These are phyloP conservation scores for Dactylellina sp. DNA, from an alignment of 2,329 filamentous ascomycete genomes.

Conservation along the genomic window DNA sequence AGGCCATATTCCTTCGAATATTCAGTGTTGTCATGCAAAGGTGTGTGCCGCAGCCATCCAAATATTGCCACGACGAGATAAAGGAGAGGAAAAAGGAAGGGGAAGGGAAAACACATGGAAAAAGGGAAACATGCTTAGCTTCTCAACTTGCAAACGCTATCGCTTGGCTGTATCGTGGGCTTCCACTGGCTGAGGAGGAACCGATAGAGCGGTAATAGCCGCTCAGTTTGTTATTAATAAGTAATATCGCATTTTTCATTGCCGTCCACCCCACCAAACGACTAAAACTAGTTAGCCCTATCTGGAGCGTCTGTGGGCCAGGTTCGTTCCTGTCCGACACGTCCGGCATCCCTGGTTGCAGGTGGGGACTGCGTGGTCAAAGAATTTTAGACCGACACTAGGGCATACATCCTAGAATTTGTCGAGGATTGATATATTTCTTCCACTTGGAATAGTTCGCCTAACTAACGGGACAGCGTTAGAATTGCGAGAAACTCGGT, in stretches of 20 bases:
- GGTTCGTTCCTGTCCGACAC: too few species aligned
- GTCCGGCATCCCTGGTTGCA: slow-evolving; percentile 1
- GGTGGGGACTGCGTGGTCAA: not conserved
- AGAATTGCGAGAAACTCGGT: not conserved
- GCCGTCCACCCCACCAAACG: not conserved
- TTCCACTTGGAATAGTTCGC: slow-evolving; percentile 27
- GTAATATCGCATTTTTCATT: slow-evolving; percentile 8
- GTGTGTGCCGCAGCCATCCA: not conserved
- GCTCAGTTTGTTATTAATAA: slow-evolving; percentile 13
- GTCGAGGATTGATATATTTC: slow-evolving; percentile 7
- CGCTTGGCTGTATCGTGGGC: not conserved
- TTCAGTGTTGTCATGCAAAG: not conserved
- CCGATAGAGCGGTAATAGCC: slow-evolving; percentile 46
- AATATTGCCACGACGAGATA: not conserved
- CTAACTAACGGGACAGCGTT: slow-evolving; percentile 5
- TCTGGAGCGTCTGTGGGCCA: slow-evolving; percentile 17
- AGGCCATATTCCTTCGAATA: too few species aligned
- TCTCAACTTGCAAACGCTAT: not conserved
- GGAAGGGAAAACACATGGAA: not conserved
- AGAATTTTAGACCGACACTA: not conserved
- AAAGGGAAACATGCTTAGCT: slow-evolving; percentile 22
- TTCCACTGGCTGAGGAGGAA: not conserved
- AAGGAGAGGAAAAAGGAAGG: not conserved
- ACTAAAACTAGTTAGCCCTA: not conserved
- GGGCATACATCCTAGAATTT: not conserved